Base-by-base conservation (phyloP, 495 filamentous ascomycete species). In the Ramalina intermedia region DNA sequence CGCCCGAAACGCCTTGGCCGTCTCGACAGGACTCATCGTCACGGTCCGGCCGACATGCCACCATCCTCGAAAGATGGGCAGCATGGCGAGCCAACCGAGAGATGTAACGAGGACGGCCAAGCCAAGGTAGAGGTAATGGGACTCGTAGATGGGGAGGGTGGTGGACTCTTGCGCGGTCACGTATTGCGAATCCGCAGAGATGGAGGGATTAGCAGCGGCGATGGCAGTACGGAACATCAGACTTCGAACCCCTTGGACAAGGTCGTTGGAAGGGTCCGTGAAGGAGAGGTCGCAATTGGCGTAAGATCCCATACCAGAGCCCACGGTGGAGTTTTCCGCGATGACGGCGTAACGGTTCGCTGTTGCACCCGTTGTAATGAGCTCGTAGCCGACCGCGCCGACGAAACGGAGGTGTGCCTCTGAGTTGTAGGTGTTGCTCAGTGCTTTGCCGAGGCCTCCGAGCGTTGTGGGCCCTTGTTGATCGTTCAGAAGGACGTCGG, bases 1-100 rank as follows among this genome's bases (percentile, higher is more conserved):
- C 7, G 57, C 57, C 14, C 46, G 46, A 41, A 59, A 59, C 18
- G 56, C 56, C 35, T 59, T 58, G 6, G 46, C 56, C 24, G 50
- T 52, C 43, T 59, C 56, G 5, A 59, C 46, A 8, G 56, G 56
- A 20, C 43, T 56, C 37, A 59, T 29, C 14, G 37, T 46, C 16
- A 52, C 33, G 13, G 21, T 23, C 4, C 56, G 37, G 9, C 51
- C 56, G 5, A 59, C 37, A 23, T 47, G 20, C 56, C 56, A 59
- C 49, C 50, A 59, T 14, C 57, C 52, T 8, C 13, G 1, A 47
- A 59, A 58, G 27, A 46, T 49, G 4, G 43, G 26, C 7, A 52
- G 4, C 12, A 58, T 39, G 41, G n/a, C 11, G 7, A 53, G 2
- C 23, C 52, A 20, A 33, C 26, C 39, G 16, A 53, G 9, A n/a